Percentiles rank a stretch among this genome's conserved stretches.
Evolutionary conservation across 345 rosid species (phyloP).

Genomic region (Gossypium ekmanianum): DNA sequence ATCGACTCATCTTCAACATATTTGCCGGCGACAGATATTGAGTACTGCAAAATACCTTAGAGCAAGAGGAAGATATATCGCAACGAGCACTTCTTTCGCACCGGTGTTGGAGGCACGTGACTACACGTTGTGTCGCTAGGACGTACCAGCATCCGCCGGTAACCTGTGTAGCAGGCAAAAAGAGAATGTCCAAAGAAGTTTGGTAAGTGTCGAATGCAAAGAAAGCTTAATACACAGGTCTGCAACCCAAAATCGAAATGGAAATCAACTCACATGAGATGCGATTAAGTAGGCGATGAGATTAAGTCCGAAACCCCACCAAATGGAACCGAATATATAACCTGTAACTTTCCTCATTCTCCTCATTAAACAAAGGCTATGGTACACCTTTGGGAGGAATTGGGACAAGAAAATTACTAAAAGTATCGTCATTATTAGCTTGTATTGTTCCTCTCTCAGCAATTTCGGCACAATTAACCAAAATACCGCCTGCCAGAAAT

Average conservation of each 20-base stretch:
- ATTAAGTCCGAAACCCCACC: conserved; percentile 96
- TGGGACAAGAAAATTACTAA: conserved; percentile 41
- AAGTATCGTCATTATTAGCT: conserved; percentile 30
- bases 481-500: conserved; percentile 29
- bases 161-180: conserved; percentile 35
- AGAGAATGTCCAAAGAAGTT: neutral
- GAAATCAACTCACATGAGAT: conserved; percentile 57
- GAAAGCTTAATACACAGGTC: neutral
- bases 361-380: conserved; percentile 65
- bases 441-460: conserved; percentile 35
- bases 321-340: conserved; percentile 84
- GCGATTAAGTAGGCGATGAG: conserved; percentile 90
- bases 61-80: conserved; percentile 55
- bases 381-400: conserved; percentile 82
- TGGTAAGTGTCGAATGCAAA: neutral
- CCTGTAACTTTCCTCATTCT: conserved; percentile 88
- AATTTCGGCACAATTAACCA: conserved; percentile 41
- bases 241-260: neutral
- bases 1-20: conserved; percentile 31
- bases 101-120: conserved; percentile 64
- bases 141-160: conserved; percentile 97
- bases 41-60: conserved; percentile 53
- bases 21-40: conserved; percentile 33
- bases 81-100: conserved; percentile 50
- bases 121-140: conserved; percentile 74